A percentile compares a stretch with the other conserved stretches of the same genome.
These are phyloP conservation scores for Quercus variabilis DNA, from an alignment of 306 rosid species.

Conservation along the genomic window DNA sequence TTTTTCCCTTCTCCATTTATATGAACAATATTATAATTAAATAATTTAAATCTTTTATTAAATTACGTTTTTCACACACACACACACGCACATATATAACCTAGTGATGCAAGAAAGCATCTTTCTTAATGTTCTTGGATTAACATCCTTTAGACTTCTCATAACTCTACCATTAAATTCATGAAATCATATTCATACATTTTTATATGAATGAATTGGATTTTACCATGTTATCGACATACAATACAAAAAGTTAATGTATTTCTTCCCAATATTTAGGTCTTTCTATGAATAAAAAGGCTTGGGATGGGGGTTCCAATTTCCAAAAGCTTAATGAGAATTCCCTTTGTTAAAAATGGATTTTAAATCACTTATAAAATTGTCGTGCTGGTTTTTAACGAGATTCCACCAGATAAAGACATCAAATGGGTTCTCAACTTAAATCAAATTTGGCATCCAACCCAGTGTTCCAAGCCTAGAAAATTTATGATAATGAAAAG, in stretches of 20 bases:
- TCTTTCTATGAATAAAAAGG: neutral
- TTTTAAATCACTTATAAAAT: neutral
- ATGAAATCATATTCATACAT: no score
- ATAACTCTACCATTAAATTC: no score
- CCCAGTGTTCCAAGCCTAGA: neutral
- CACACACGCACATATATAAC: neutral
- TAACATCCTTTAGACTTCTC: neutral
- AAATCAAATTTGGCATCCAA: neutral
- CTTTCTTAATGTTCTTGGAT: neutral
- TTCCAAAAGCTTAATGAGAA: no score
- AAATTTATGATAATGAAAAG: no score
- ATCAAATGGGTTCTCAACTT: neutral
- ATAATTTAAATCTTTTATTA: no score
- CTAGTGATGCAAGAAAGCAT: neutral
- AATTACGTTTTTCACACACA: no score
- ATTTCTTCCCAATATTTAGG: neutral
- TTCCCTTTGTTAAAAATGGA: no score
- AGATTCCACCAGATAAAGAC: slow-evolving; percentile 5
- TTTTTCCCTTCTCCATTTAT: no score
- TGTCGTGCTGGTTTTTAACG: neutral
- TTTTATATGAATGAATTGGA: no score
- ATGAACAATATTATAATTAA: no score
- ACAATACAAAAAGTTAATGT: neutral
- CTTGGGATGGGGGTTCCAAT: no score
- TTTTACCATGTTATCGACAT: no score